Evolutionary conservation across 768 basidiomycete species (phyloP).

Genomic region (Pisolithus tinctorius): DNA sequence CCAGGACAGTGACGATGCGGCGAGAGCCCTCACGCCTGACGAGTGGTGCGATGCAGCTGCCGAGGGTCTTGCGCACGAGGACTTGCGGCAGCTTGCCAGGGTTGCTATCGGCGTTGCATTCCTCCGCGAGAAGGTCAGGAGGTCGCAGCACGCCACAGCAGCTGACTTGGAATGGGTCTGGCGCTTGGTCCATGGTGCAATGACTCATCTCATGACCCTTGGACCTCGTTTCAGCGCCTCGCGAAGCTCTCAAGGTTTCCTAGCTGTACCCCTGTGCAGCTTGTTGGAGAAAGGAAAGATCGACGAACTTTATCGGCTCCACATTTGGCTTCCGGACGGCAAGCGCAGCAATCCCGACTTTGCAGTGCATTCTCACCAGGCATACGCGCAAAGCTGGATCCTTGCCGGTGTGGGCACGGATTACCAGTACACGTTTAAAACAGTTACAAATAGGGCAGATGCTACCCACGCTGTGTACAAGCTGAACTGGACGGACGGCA

Average conservation of each 20-base stretch:
- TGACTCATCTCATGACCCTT: not conserved
- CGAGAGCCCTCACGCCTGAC: not conserved
- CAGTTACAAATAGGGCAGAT: not conserved
- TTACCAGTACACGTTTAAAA: not conserved
- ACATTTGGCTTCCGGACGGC: not conserved
- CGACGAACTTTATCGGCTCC: not conserved
- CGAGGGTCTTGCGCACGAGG: not conserved
- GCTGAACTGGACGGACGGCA: not conserved
- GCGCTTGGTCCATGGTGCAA: not conserved
- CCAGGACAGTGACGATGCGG: not conserved
- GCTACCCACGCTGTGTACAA: not conserved
- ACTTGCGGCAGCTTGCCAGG: not conserved
- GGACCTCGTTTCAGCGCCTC: not conserved
- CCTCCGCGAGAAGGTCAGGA: not conserved
- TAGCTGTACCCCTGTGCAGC: not conserved
- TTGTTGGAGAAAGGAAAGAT: not conserved
- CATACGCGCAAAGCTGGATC: not conserved
- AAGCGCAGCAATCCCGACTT: not conserved
- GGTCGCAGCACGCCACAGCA: not conserved
- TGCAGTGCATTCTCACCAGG: not conserved
- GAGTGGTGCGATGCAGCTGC: not conserved
- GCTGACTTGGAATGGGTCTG: not conserved
- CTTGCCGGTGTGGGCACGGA: not conserved
- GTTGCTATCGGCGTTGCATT: not conserved
- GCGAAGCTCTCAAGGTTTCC: not conserved